Conservation (phyloP, 257 asterid genomes). For the Salvia rosmarinus region DNA sequence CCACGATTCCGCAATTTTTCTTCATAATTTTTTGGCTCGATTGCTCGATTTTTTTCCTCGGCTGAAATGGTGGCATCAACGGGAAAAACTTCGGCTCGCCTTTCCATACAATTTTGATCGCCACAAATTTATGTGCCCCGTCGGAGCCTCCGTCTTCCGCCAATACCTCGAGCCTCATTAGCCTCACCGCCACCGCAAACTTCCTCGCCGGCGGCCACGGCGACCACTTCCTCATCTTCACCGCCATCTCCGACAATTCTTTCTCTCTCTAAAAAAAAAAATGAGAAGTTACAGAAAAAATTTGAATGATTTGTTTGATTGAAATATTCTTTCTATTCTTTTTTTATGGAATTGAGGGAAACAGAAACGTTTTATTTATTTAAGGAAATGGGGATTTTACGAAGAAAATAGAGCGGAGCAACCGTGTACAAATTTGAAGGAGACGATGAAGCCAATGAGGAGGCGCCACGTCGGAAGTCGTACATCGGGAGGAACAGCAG, state of each 20-base stretch:
- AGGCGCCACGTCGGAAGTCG: constrained; percentile 34
- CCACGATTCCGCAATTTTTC: constrained; percentile 35
- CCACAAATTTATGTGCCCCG: constrained; percentile 32
- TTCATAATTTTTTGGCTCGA: constrained; percentile 39
- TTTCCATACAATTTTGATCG: constrained; percentile 64
- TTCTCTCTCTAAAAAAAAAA: not conserved
- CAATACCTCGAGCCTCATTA: constrained; percentile 44
- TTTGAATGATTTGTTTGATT: constrained; percentile 5
- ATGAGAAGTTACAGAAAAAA: not conserved
- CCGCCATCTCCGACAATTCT: constrained; percentile 38
- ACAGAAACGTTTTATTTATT: constrained; percentile 15
- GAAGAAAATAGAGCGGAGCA: constrained; percentile 28
- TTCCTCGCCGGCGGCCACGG: constrained; percentile 49
- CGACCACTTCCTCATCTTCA: constrained; percentile 57
- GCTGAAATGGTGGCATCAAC: constrained; percentile 48
- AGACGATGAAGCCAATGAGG: constrained; percentile 17
- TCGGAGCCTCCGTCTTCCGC: not conserved
- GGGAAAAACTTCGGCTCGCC: constrained; percentile 61
- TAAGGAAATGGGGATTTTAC: constrained; percentile 23
- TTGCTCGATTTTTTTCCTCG: constrained; percentile 42
- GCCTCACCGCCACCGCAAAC: constrained; percentile 63
- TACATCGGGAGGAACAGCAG: no score
- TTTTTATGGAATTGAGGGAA: not conserved
- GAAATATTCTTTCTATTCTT: not conserved
- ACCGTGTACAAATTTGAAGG: not conserved